Conservation (phyloP, 306 rosid species). For the Cercis canadensis region DNA sequence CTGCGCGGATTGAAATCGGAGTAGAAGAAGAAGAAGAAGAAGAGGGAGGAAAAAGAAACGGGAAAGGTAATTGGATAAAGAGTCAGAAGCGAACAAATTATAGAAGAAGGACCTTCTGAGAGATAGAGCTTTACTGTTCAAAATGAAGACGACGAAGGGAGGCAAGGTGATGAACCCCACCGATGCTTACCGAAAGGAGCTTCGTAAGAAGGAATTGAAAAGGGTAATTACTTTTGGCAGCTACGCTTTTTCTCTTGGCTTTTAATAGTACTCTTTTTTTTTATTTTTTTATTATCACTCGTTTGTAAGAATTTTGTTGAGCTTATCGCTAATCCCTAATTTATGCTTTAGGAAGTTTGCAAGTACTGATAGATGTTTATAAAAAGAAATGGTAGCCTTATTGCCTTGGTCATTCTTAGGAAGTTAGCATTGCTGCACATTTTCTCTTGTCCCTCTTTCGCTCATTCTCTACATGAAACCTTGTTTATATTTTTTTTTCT, state of each 20-base stretch:
- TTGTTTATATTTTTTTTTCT: too few species aligned
- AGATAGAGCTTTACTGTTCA: constrained; percentile 33
- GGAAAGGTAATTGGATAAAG: background rate
- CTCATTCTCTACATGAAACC: too few species aligned
- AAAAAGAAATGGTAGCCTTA: too few species aligned
- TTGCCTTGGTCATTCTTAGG: too few species aligned
- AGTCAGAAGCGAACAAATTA: background rate
- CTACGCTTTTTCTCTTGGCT: background rate
- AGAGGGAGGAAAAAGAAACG: background rate
- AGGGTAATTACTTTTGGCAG: constrained; percentile 57
- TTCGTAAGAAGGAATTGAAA: constrained; percentile 93
- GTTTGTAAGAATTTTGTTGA: background rate
- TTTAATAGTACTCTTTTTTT: background rate
- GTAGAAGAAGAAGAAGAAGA: background rate
- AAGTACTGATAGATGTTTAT: too few species aligned
- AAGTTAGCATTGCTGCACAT: too few species aligned
- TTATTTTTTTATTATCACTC: background rate
- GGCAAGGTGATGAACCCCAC: constrained; percentile 99
- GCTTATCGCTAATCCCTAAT: constrained; percentile 21
- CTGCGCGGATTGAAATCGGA: background rate
- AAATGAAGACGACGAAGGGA: constrained; percentile 95
- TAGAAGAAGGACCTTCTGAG: constrained; percentile 10
- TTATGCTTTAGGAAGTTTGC: background rate
- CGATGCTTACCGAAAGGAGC: constrained; percentile 94
- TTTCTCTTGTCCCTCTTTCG: too few species aligned